Evolutionary conservation across 495 filamentous ascomycete species (phyloP), one percentile per base, ranked within the genome.

Genomic region (Talaromyces liani): DNA sequence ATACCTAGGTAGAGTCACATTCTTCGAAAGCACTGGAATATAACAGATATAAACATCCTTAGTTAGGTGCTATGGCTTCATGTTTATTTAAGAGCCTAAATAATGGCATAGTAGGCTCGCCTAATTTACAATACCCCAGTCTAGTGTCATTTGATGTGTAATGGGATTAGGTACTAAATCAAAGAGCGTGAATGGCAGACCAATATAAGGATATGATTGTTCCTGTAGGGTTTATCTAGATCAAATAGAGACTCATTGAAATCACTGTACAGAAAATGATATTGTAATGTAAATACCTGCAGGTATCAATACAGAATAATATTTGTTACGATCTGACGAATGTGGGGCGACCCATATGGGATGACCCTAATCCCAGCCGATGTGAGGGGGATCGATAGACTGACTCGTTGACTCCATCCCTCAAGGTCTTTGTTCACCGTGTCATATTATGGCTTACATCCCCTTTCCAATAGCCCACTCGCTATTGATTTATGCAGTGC

Each of bases 281-380:
- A 58, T 36, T 14, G 56, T 56, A 56, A 29, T 27, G 56, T 58
- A 58, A 58, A 31, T 58, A 36, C n/a, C n/a, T n/a, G n/a, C 56
- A 5, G 5, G 14, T 33, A 36, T 12, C 49, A 20, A 3, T 53
- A 53, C 49, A 20, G 20, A 36, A n/a, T n/a, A n/a, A n/a, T n/a
- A n/a, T n/a, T n/a, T 58, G n/a, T 18, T 34, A 3, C 56, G n/a
- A 22, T 34, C 31, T 22, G 51, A 16, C 6, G 3, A 24, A 49
- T 7, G 45, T 20, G 45, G 22, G 51, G n/a, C 22, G 24, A 7
- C 51, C 51, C 51, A 29, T 24, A 55, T 54, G 49, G 18, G 29
- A 36, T 33, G 22, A 27, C 20, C 20, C 51, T 54, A 54, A 54
- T 54, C 51, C 22, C 47, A 10, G 34, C 34, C 34, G 14, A 58